Evolutionary conservation across 75 land plant species (phyloP), one percentile per base, ranked within the genome.

Genomic region (Pinus albicaulis): DNA sequence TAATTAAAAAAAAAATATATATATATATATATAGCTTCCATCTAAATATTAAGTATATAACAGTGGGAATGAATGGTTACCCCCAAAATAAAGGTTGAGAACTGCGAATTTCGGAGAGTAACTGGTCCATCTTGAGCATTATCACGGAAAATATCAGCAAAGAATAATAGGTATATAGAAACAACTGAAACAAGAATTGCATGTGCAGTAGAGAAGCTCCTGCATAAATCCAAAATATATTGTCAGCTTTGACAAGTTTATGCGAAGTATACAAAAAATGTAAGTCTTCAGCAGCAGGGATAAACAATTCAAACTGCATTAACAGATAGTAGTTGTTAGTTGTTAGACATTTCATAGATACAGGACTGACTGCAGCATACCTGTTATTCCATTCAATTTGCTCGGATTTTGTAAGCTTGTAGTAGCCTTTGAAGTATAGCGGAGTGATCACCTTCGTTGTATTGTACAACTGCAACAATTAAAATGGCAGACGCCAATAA

Each of bases 341-440:
- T 48, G 52, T 48, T 48, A 48, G 52, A 48, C 52, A 48, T 48
- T 11, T 48, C 52, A 8, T 8, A 48, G 52, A 48, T 48, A 48
- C 52, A 48, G 12, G 8, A 48, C 11, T 48, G 52, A 48, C 8
- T 48, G 52, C 52, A 8, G 52, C 10, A 8, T 64, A 93, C 98
- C 98, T 85, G 60, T 93, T 95, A 72, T 86, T 88, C 98, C 98
- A 95, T 68, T 95, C 98, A 59, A 86, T 66, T 59, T 83, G 81
- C 78, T 95, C 87, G 4, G 83, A 64, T 77, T 85, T 91, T 53
- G 91, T 82, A 53, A 95, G 92, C 25, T 86, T 80, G 76, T 65
- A 3, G 76, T 95, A 93, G 28, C 72, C 75, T 85, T 83, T 89
- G 56, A 85, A 86, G 41, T 84, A 74, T 22, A 80, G 60, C 15